These are phyloP conservation scores for Crucibulum laeve DNA, from an alignment of 768 basidiomycete genomes.

Conservation along the genomic window DNA sequence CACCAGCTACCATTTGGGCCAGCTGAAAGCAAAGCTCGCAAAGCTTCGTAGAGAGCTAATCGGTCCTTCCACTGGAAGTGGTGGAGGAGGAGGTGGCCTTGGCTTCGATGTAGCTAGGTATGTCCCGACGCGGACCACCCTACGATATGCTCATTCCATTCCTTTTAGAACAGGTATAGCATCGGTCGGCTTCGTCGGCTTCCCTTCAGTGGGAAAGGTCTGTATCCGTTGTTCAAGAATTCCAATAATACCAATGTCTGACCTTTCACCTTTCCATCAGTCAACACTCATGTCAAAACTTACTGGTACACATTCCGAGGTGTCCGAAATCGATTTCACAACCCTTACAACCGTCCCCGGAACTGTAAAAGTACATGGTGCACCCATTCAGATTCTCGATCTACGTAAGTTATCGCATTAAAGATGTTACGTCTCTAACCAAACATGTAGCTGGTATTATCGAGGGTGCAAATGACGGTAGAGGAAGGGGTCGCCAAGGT, in stretches of 20 bases:
- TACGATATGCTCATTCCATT: slow-evolving; percentile 1
- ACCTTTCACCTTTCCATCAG: slow-evolving; percentile 27
- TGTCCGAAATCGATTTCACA: slow-evolving; percentile 96
- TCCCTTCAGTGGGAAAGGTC: slow-evolving; percentile 95
- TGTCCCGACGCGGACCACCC: slow-evolving; percentile 2
- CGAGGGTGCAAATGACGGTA: slow-evolving; percentile 94
- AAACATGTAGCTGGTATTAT: slow-evolving; percentile 88
- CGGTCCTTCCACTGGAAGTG: slow-evolving; percentile 63
- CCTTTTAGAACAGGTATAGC: slow-evolving; percentile 83
- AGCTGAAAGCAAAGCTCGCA: slow-evolving; percentile 97
- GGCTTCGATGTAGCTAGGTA: slow-evolving; percentile 94
- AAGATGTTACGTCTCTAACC: neutral
- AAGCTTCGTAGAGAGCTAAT: slow-evolving; percentile 96
- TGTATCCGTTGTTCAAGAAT: neutral
- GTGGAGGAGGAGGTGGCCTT: slow-evolving; percentile 84
- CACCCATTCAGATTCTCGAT: slow-evolving; percentile 93
- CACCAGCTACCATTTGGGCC: slow-evolving; percentile 93
- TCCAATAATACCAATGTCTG: slow-evolving; percentile 2
- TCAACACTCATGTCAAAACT: slow-evolving; percentile 93
- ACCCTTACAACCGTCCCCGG: slow-evolving; percentile 94
- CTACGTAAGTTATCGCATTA: slow-evolving; percentile 53
- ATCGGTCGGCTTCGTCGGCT: slow-evolving; percentile 89
- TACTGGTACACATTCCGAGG: slow-evolving; percentile 95
- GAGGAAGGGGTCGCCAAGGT: slow-evolving; percentile 94
- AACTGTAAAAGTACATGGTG: slow-evolving; percentile 91